Percentiles rank a stretch among this genome's conserved stretches.
Evolutionary conservation across 78 protist species (phyloP).

Genomic region (Dictyostelium intermedium): DNA sequence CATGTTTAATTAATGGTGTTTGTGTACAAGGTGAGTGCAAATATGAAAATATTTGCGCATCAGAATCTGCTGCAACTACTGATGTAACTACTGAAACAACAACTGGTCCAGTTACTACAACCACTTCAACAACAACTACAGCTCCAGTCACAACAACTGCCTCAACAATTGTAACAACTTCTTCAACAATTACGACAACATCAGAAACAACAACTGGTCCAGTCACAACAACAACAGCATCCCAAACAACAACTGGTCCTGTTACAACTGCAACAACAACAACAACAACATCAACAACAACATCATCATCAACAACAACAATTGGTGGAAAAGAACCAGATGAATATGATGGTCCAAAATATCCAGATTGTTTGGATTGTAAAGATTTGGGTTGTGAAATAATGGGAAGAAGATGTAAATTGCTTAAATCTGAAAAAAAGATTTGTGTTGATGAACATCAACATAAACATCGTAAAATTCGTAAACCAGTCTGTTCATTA

Average conservation of each 20-base stretch:
- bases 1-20: not conserved
- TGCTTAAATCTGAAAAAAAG: not conserved
- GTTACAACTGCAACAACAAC: not conserved
- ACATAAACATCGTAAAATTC: not conserved
- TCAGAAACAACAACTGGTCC: not conserved
- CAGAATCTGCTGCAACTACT: not conserved
- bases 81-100: not conserved
- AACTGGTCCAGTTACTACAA: not conserved
- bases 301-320: no score
- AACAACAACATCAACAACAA: no score
- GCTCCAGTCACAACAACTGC: not conserved
- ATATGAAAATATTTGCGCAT: not conserved
- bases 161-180: not conserved
- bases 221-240: not conserved
- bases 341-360: not conserved
- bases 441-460: not conserved
- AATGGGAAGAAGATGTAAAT: not conserved
- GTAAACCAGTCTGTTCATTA: not conserved
- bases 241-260: not conserved
- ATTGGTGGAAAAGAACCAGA: not conserved
- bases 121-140: not conserved
- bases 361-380: not conserved
- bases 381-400: not conserved
- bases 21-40: not conserved
- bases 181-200: not conserved